Evolutionary conservation across 768 basidiomycete species (phyloP), one percentile per base, ranked within the genome.

Genomic region (Leccinum broughii): DNA sequence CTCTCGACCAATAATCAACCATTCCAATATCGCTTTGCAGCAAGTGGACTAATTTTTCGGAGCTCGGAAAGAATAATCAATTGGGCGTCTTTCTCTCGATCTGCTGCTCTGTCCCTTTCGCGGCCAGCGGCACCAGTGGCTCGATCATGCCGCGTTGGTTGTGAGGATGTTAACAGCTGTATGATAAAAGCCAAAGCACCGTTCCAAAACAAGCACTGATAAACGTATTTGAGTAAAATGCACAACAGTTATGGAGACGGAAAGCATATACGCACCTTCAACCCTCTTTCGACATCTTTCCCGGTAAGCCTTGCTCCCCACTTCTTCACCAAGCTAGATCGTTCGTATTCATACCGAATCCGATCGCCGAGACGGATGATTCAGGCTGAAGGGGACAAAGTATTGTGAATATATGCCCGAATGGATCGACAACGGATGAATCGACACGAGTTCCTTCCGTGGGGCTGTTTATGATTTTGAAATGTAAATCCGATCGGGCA

Each of bases 221-320:
- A 11, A 13, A 49, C 3, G 24, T n/a, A 10, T 56, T 34, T 37
- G 15, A 52, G 48, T n/a, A 35, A 35, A 13, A 51, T 15, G 37
- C 54, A 53, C 48, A 11, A 35, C 6, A 50, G 17, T 28, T 1
- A 14, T 20, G 30, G 6, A 10, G 51, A 49, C 7, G 8, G 48
- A 24, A 50, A 37, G 15, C 17, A 41, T 51, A 48, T 50, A 66
- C 70, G 51, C 62, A 91, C 93, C 77, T 86, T 85, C 26, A 97
- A 72, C 4, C 88, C 93, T 49, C 81, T 83, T 26, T 89, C 86
- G 1, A 85, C 77, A 72, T 92, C 86, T 39, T 81, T 81, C 64
- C 81, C 83, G 2, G 86, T 81, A 22, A 97, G 75, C 95, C 95
- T 96, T 8, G 92, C 74, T 3, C 84, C 89, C 86, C 93, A 95